These are phyloP conservation scores for Fraxinus baroniana DNA, from an alignment of 305 asterid genomes.

Conservation along the genomic window DNA sequence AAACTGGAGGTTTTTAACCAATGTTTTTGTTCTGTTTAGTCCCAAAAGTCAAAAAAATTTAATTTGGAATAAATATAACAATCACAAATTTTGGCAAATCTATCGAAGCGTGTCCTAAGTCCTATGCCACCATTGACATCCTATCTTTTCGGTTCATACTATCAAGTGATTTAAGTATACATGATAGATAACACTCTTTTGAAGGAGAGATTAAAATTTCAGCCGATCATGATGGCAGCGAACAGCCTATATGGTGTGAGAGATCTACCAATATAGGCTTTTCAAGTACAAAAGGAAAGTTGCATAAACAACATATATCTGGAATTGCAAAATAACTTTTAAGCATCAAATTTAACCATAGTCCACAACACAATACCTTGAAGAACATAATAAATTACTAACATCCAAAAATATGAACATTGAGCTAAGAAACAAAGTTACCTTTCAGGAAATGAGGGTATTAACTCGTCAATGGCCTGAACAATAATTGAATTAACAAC, in stretches of 20 bases:
- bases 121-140: background rate
- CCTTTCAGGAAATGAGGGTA: conserved; percentile 1
- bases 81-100: background rate
- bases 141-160: background rate
- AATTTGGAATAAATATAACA: background rate
- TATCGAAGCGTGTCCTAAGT: background rate
- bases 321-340: background rate
- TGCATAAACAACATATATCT: background rate
- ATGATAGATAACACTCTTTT: background rate
- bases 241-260: background rate
- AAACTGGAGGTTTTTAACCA: background rate
- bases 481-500: background rate
- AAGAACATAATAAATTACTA: background rate
- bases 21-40: background rate
- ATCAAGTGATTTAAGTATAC: background rate
- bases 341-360: background rate
- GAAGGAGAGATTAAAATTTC: background rate
- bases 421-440: background rate
- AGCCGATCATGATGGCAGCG: background rate
- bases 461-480: background rate
- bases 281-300: background rate
- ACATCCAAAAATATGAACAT: background rate
- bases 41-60: background rate
- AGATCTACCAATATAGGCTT: background rate
- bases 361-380: background rate